A percentile compares a stretch with the other conserved stretches of the same genome.
Evolutionary conservation across 2,329 filamentous ascomycete genomes (phyloP).

Genomic region (Colletotrichum eleusines): DNA sequence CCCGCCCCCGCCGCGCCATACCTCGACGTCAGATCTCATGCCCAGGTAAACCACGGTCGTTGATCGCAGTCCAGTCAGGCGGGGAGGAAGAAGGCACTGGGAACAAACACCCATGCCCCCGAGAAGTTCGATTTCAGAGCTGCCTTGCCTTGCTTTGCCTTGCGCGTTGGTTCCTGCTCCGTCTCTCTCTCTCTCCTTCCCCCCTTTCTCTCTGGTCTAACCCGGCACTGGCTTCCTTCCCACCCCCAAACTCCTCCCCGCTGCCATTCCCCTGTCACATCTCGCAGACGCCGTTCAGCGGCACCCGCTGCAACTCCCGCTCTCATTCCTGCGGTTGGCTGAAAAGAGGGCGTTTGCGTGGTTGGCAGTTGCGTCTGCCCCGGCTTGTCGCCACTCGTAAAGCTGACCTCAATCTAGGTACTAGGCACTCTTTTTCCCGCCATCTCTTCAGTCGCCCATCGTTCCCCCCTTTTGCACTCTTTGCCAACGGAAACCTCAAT

Average conservation of each 20-base stretch:
- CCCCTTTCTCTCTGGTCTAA: constrained; percentile 3
- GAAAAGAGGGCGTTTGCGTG: constrained; percentile 16
- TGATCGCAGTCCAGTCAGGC: constrained; percentile 18
- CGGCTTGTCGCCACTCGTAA: constrained; percentile 19
- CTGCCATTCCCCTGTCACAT: constrained; percentile 30
- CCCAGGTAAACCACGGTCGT: constrained; percentile 26
- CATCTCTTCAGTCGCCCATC: constrained; percentile 19
- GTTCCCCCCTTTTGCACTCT: constrained; percentile 27
- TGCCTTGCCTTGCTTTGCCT: not conserved
- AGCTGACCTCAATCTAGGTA: constrained; percentile 26
- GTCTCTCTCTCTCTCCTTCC: not conserved
- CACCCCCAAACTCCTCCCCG: constrained; percentile 23
- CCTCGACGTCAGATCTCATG: constrained; percentile 34
- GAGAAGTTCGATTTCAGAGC: constrained; percentile 19
- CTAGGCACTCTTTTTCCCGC: constrained; percentile 27
- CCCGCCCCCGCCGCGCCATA: constrained; percentile 22
- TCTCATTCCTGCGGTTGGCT: constrained; percentile 21
- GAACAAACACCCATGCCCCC: constrained; percentile 30
- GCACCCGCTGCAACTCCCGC: constrained; percentile 18
- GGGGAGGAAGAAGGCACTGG: constrained; percentile 6
- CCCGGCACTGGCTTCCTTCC: constrained; percentile 20
- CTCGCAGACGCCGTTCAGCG: constrained; percentile 31
- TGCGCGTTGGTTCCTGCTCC: constrained; percentile 24
- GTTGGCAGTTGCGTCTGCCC: constrained; percentile 24
- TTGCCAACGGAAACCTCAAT: constrained; percentile 16